Base-by-base conservation (phyloP, 2,329 filamentous ascomycete species). In the Beauveria scarabaeidicola region DNA sequence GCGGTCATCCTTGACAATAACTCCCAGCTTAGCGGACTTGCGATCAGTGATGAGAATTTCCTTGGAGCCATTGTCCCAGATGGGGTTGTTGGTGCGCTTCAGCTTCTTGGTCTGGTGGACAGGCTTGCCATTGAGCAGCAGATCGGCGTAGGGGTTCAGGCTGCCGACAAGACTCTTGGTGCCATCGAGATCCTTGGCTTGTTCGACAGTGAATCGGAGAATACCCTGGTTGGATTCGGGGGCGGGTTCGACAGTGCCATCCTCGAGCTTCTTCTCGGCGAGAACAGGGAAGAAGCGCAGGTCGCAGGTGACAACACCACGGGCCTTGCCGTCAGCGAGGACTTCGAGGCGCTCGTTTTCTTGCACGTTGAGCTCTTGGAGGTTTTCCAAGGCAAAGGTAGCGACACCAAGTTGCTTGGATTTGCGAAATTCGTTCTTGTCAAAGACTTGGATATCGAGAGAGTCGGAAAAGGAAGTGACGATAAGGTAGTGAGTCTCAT, bases 31-130 rank as follows among this genome's bases (percentile, higher is more conserved):
- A 60, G 94, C 92, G 70, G 85, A 87, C 77, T 91, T 96, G 63
- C 90, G 87, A 70, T 99, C 92, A 1, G 92, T 97, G 69, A 99
- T 93, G 62, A 99, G 84, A 66, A 99, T 85, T 70, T 99, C 94
- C 75, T 96, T 96, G 66, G 86, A 89, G 7, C 90, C 90, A 69
- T 97, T 88, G 58, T 93, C 88, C 87, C 92, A 99, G 67, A 99
- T 92, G 8, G 94, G 94, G 67, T 96, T 94, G 76, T 99, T 99
- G 62, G 91, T 97, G 62, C 93, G 88, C 81, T 97, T 99, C 67
- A 97, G 82, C 73, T 92, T 95, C 75, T 91, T 90, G 57, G 92
- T 96, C 60, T 85, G 81, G 67, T 96, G 91, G 5, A 97, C 82
- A 70, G 95, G 88, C 74, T 94, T 96, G 63, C 91, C 89, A 68